Base-by-base conservation (phyloP, 148 eudicot genomes). In the Fallopia convolvulus region DNA sequence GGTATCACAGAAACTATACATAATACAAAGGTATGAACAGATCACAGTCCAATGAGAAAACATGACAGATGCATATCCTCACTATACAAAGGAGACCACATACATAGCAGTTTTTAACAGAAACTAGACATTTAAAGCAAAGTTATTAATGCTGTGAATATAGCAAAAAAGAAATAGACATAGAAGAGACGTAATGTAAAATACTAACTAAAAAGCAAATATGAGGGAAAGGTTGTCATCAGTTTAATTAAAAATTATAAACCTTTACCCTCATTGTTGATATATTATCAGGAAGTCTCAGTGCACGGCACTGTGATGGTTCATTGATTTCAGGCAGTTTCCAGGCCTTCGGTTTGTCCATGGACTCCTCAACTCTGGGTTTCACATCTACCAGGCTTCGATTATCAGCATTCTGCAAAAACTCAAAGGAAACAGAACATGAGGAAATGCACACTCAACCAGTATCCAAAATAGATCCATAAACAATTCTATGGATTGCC, bases 311-410 rank as follows among this genome's bases (percentile, higher is more conserved):
- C 80, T 93, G 96, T 65, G 92, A 83, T 83, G 86, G 82, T 78
- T 91, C 96, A 79, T 73, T 89, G 50, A 93, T 87, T 83, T 93
- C 96, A 44, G 88, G 76, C 76, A 84, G 80, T 82, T 91, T 93
- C 96, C 98, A 89, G 77, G 79, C 84, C 80, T 86, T 89, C 32
- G 93, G 85, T 78, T 86, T 93, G 36, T 93, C 98, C 12, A 82
- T 79, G 6, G 89, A 81, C 81, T 90, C 95, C 53, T 93, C 93
- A 53, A 86, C 79, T 80, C 87, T 89, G 20, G 92, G 93, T 78
- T 88, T 93, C 70, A 87, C 85, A 82, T 91, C 96, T 58, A 76
- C 83, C 80, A 89, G 56, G 82, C 74, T 86, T 75, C 89, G 83
- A 58, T 77, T 91, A 53, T 91, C 92, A 13, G 82, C 83, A 86